Conservation (phyloP, 345 rosid genomes). For the Schrenkiella parvula region DNA sequence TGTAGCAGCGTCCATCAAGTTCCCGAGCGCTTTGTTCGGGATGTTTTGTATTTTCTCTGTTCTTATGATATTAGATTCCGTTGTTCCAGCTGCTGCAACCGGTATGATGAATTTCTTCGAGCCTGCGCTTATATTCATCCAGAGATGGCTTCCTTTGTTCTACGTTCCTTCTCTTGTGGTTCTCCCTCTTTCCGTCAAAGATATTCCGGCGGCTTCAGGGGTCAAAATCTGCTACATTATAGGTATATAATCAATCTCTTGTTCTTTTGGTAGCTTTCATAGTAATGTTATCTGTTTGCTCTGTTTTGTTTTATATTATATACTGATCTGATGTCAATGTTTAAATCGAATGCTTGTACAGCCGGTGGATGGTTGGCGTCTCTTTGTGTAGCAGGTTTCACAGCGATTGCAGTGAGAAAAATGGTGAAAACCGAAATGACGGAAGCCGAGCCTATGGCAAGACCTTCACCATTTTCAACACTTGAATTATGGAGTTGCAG, state of each 20-base stretch:
- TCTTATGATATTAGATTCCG: conserved; percentile 54
- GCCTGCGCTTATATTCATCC: conserved; percentile 81
- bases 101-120: conserved; percentile 72
- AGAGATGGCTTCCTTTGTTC: conserved; percentile 96
- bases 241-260: conserved; percentile 34
- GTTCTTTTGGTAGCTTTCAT: not conserved
- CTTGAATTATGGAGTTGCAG: conserved; percentile 75
- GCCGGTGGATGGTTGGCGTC: conserved; percentile 97
- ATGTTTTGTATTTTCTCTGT: conserved; percentile 95
- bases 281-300: not conserved
- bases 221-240: conserved; percentile 79
- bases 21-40: conserved; percentile 93
- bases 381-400: conserved; percentile 81
- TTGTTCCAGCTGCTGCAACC: conserved; percentile 66
- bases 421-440: conserved; percentile 78
- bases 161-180: conserved; percentile 90
- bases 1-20: conserved; percentile 80
- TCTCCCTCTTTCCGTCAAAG: conserved; percentile 82
- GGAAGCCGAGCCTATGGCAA: conserved; percentile 92
- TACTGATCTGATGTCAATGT: not conserved
- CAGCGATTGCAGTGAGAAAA: conserved; percentile 82
- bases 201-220: conserved; percentile 91
- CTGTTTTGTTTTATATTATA: not conserved
- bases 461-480: conserved; percentile 72
- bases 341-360: conserved; percentile 31